A percentile compares a stretch with the other conserved stretches of the same genome.
Conservation (phyloP, 164 flowering plant genomes). For the Chimonanthus praecox region DNA sequence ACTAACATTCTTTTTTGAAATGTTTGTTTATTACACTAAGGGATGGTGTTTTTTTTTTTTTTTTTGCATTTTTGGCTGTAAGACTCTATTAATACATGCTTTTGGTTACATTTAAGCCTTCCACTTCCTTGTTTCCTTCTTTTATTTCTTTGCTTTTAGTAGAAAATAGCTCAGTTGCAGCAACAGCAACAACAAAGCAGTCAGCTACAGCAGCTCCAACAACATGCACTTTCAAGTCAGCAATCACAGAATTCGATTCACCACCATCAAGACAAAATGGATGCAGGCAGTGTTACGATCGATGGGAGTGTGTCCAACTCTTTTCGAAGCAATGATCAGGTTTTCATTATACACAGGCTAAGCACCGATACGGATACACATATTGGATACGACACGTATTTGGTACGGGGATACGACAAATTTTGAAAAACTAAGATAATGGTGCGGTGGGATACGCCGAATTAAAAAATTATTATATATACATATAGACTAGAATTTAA, state of each 20-base stretch:
- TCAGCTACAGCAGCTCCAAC: slow-evolving; percentile 61
- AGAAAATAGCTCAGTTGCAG: slow-evolving; percentile 66
- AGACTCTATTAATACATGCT: not conserved
- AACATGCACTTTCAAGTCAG: slow-evolving; percentile 71
- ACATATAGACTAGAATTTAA: no score
- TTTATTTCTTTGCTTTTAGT: slow-evolving; percentile 24
- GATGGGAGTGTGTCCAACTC: slow-evolving; percentile 92
- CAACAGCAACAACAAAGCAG: slow-evolving; percentile 45
- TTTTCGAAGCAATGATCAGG: slow-evolving; percentile 94
- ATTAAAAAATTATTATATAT: no score
- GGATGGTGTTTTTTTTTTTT: not conserved
- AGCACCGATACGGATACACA: no score
- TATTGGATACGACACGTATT: no score
- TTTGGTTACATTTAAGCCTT: not conserved
- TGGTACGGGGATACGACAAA: no score
- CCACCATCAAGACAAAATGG: slow-evolving; percentile 77
- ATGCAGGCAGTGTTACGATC: slow-evolving; percentile 53
- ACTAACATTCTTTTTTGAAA: no score
- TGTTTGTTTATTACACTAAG: no score
- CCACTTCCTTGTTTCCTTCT: slow-evolving; percentile 6
- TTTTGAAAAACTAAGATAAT: no score
- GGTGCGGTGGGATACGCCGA: no score
- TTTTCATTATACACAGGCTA: slow-evolving; percentile 15
- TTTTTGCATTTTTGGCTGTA: no score
- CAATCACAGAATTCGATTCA: slow-evolving; percentile 70